A percentile compares a stretch with the other conserved stretches of the same genome.
phyloP scores from a whole-genome alignment of 306 rosid species.

The Albizia julibrissin region DNA sequence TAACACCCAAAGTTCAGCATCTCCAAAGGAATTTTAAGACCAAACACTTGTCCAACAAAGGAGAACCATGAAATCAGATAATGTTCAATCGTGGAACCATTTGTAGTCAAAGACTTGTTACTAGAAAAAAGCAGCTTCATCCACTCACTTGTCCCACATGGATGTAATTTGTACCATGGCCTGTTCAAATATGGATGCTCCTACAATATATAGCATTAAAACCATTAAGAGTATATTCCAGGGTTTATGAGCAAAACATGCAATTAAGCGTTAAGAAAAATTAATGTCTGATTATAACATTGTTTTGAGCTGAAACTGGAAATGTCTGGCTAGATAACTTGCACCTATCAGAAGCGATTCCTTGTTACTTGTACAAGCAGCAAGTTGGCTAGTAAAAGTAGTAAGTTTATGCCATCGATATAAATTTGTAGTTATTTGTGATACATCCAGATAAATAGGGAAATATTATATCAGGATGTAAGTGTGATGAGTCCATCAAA shows the following conservation, averaged over 20 bases:
- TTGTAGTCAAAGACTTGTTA: slow-evolving; percentile 40
- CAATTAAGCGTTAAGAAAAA: background rate
- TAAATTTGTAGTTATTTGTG: background rate
- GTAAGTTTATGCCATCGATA: background rate
- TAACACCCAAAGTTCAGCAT: slow-evolving; percentile 41
- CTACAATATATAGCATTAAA: slow-evolving; percentile 40
- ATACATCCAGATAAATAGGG: background rate
- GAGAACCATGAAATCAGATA: slow-evolving; percentile 82
- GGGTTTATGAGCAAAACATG: slow-evolving; percentile 2
- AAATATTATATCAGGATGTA: background rate
- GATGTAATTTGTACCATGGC: slow-evolving; percentile 92
- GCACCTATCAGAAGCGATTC: background rate
- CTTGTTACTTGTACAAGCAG: background rate
- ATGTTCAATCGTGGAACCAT: slow-evolving; percentile 41
- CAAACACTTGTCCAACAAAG: slow-evolving; percentile 80
- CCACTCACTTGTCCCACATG: slow-evolving; percentile 91
- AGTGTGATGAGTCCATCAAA: no score
- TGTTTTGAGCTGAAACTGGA: background rate
- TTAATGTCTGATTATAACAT: background rate
- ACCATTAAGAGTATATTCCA: background rate
- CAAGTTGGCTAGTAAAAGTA: background rate
- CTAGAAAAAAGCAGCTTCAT: slow-evolving; percentile 68
- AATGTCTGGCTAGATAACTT: background rate
- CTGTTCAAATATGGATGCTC: slow-evolving; percentile 87
- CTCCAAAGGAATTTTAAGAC: slow-evolving; percentile 60